Conservation (phyloP, 148 eudicot species). For the Fagopyrum homotropicum region DNA sequence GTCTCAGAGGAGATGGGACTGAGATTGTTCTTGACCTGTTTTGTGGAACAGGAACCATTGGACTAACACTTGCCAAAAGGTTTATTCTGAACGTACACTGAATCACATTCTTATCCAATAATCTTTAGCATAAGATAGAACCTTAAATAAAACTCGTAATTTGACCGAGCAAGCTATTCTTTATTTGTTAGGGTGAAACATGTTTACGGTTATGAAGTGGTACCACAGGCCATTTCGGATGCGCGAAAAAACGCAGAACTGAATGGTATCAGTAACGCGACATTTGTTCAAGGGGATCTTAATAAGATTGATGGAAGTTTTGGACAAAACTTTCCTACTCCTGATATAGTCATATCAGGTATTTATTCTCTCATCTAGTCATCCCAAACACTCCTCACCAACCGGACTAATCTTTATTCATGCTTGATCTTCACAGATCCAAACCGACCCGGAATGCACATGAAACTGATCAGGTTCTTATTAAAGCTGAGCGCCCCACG, state of each 20-base stretch:
- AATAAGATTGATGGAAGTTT: conserved; percentile 80
- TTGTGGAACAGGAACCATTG: conserved; percentile 98
- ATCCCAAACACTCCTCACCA: background rate
- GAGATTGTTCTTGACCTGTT: conserved; percentile 90
- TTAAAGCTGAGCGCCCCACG: conserved; percentile 62
- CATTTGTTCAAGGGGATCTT: conserved; percentile 90
- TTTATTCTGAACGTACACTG: conserved; percentile 10
- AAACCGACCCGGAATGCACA: conserved; percentile 98
- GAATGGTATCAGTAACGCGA: conserved; percentile 73
- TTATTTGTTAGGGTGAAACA: conserved; percentile 50
- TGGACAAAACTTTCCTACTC: conserved; percentile 70
- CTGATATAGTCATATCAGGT: conserved; percentile 93
- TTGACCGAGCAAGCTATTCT: background rate
- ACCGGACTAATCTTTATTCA: background rate
- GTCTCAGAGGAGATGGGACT: conserved; percentile 85
- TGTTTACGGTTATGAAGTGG: conserved; percentile 94
- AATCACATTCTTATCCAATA: background rate
- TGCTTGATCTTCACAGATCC: conserved; percentile 57
- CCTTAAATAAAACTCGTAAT: background rate
- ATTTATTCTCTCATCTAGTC: background rate
- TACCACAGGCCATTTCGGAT: conserved; percentile 83
- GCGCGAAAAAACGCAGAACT: conserved; percentile 70
- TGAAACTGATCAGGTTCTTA: conserved; percentile 77
- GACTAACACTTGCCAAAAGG: conserved; percentile 88
- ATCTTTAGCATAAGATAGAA: background rate